Evolutionary conservation across 805 yeast genomes (phyloP), one percentile per base, ranked within the genome.

Genomic region (Starmerella geochares): DNA sequence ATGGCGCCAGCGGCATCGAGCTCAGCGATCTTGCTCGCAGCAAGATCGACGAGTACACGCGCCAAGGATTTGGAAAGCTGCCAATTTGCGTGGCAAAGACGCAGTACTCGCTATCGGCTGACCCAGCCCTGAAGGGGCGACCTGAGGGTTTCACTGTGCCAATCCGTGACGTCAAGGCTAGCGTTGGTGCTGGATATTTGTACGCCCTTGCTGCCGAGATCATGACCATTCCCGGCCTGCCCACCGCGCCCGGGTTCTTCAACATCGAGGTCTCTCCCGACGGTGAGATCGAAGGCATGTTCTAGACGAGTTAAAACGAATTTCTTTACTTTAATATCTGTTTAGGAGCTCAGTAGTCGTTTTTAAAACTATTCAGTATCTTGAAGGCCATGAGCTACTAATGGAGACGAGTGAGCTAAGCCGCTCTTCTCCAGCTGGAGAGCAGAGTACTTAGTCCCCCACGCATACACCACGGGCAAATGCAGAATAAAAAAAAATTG

Each of bases 31-130:
- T 79, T 57, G 97, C 97, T 37, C 77, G 78, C 58, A 71, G 77
- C 62, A 87, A 87, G 70, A 80, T 90, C 58, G 86, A 81, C 54
- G 76, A 79, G 50, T 88, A 86, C 71, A 81, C 86, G 31, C 67
- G 73, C 46, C 96, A 87, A 72, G 96, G 96, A 2, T 90, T 83
- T 67, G 87, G 81, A 55, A 79, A 86, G 63, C 72, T 90, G 64
- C 98, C 97, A 51, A 81, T 90, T 60, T 90, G 98, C 71, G 84
- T 90, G 62, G 98, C 98, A 52, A 90, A 90, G 75, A 90, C 98
- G 2, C 98, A 90, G 69, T 90, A 90, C 73, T 86, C 96, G 0
- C 73, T 90, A 58, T 87, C 96, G 2, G 96, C 88, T 64, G 97
- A 90, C 68, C 87, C 97, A 39, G 71, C 78, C 20, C 76, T 92